Evolutionary conservation across 768 basidiomycete genomes (phyloP).

Genomic region (Pulveroboletus frians): DNA sequence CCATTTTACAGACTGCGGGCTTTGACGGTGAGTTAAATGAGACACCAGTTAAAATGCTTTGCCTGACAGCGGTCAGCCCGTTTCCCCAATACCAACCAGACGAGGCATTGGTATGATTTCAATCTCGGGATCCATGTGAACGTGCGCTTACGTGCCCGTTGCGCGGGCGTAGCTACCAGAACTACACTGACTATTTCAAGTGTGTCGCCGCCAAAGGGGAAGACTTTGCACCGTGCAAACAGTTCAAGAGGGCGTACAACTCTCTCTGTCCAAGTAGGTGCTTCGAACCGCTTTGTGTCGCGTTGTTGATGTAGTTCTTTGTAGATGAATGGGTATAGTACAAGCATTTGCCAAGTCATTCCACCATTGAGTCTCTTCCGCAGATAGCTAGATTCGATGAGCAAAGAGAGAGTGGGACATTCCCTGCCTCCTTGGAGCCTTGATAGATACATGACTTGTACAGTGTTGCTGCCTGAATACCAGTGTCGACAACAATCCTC

Average conservation of each 20-base stretch:
- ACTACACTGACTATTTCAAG: conserved; percentile 98
- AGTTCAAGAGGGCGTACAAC: conserved; percentile 94
- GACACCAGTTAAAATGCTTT: not conserved
- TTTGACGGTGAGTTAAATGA: conserved; percentile 67
- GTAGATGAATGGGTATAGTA: conserved; percentile 85
- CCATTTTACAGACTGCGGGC: conserved; percentile 87
- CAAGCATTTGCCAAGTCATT: not conserved
- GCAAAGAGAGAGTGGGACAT: conserved; percentile 87
- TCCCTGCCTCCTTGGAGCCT: conserved; percentile 87
- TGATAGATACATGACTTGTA: conserved; percentile 30
- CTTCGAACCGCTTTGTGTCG: not conserved
- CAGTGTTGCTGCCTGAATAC: not conserved
- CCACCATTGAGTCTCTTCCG: not conserved
- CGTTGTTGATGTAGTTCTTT: conserved; percentile 8
- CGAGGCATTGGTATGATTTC: conserved; percentile 79
- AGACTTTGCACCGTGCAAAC: conserved; percentile 97
- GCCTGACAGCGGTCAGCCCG: conserved; percentile 50
- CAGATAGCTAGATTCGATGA: conserved; percentile 91
- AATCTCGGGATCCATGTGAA: not conserved
- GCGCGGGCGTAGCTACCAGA: conserved; percentile 65
- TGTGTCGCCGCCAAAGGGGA: conserved; percentile 96
- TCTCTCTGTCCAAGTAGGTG: conserved; percentile 95
- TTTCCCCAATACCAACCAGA: conserved; percentile 91
- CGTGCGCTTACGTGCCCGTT: not conserved
- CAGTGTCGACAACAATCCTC: conserved; percentile 1